phyloP scores from a whole-genome alignment of 1,284 basidiomycete species.

The Trametes hirsuta region DNA sequence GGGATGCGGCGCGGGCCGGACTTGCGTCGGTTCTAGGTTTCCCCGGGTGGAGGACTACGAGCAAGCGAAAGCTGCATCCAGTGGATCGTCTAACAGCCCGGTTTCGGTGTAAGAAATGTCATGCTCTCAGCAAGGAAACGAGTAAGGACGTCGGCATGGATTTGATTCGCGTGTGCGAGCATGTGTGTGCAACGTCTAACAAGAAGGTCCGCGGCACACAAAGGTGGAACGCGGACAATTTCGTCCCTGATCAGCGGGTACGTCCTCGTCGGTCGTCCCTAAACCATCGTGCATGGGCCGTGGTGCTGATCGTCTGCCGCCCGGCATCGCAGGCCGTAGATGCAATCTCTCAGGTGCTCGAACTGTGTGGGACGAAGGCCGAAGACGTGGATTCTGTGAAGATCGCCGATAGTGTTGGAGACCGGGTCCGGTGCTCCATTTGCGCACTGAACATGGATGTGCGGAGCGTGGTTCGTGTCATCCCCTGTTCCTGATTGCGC shows the following conservation, averaged over 20 bases:
- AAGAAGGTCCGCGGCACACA: conserved; percentile 35
- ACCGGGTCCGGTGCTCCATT: conserved; percentile 50
- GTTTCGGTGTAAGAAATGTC: conserved; percentile 59
- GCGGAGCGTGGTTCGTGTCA: conserved; percentile 46
- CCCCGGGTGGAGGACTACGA: conserved; percentile 51
- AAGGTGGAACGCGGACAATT: conserved; percentile 53
- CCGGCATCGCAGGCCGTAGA: conserved; percentile 44
- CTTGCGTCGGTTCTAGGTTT: conserved; percentile 53
- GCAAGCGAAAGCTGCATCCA: conserved; percentile 52
- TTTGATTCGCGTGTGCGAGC: conserved; percentile 58
- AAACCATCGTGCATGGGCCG: not conserved
- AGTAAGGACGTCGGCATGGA: conserved; percentile 45
- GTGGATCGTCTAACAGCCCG: conserved; percentile 58
- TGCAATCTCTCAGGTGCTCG: conserved; percentile 42
- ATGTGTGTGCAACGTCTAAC: conserved; percentile 48
- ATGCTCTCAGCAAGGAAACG: conserved; percentile 9
- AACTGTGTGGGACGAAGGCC: conserved; percentile 35
- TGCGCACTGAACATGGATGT: conserved; percentile 60
- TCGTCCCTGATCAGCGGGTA: conserved; percentile 61
- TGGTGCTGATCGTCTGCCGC: not conserved
- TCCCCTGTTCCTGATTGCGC: not conserved
- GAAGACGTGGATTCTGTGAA: conserved; percentile 35
- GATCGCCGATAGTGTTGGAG: conserved; percentile 31
- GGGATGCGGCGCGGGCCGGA: conserved; percentile 41
- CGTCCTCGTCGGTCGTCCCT: conserved; percentile 3